Conservation (phyloP, 78 protist genomes). For the Dictyostelium intermedium region DNA sequence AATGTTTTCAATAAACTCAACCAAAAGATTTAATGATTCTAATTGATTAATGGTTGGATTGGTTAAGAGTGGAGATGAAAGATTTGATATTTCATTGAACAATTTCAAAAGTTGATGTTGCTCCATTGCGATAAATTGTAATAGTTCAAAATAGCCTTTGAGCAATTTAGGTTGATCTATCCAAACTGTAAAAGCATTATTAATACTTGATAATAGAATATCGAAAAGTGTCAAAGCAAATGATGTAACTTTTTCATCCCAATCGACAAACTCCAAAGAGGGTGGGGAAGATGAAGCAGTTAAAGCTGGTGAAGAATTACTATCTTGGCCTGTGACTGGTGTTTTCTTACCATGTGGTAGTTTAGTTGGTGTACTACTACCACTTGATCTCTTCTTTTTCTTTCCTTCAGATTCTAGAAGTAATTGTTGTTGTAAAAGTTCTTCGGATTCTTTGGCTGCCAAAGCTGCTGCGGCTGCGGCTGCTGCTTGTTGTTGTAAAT, state of each 20-base stretch:
- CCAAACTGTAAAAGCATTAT: conserved; percentile 29
- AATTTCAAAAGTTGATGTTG: conserved; percentile 34
- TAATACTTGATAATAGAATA: not conserved
- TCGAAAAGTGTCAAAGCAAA: conserved; percentile 3
- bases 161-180: conserved; percentile 27
- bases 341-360: not conserved
- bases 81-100: conserved; percentile 1
- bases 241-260: conserved; percentile 28
- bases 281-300: not conserved
- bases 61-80: not conserved
- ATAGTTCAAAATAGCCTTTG: conserved; percentile 42
- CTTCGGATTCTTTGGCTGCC: not conserved
- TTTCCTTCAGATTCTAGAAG: not conserved
- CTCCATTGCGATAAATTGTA: conserved; percentile 32
- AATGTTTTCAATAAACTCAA: conserved; percentile 34
- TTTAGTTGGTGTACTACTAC: conserved; percentile 3
- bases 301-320: not conserved
- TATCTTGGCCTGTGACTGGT: not conserved
- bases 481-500: not conserved
- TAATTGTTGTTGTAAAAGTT: not conserved
- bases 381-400: conserved; percentile 22
- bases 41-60: not conserved
- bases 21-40: conserved; percentile 31
- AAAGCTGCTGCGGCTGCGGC: not conserved
- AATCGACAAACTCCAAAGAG: not conserved